A percentile compares a stretch with the other conserved stretches of the same genome.
phyloP scores from a whole-genome alignment of 371 early-diverging fungal genomes.

The Mortierella sp. region DNA sequence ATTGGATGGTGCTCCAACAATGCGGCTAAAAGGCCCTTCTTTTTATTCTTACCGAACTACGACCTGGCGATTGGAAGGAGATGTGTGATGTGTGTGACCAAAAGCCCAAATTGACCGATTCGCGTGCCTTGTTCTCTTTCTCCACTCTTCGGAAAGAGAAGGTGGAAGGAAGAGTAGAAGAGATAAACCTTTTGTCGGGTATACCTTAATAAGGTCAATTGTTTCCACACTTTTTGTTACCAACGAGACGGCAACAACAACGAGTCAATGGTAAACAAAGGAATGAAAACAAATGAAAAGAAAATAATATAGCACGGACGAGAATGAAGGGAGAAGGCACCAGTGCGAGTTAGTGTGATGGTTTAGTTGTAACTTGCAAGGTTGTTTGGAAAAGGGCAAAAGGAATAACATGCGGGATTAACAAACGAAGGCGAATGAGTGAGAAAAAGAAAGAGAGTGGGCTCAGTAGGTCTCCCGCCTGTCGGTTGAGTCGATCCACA shows the following conservation, averaged over 20 bases:
- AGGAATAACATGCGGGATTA: constrained; percentile 7
- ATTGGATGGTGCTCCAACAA: not conserved
- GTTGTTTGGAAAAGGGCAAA: not conserved
- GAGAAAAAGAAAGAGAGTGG: not conserved
- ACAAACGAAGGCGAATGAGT: not conserved
- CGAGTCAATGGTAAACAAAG: not conserved
- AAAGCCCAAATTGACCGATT: not conserved
- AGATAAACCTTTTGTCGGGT: not conserved
- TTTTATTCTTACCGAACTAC: not conserved
- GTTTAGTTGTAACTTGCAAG: not conserved
- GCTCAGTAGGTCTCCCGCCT: not conserved
- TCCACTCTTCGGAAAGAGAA: not conserved
- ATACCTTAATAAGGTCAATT: not conserved
- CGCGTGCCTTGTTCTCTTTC: constrained; percentile 1
- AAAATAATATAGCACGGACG: not conserved
- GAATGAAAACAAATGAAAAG: not conserved
- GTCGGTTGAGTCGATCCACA: not conserved
- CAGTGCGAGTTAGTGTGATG: not conserved
- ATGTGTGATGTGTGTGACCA: not conserved
- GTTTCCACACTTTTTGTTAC: not conserved
- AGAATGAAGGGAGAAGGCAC: not conserved
- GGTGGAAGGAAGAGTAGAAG: not conserved
- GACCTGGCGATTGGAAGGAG: not conserved
- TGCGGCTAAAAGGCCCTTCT: not conserved
- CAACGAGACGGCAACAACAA: not conserved